phyloP scores from a whole-genome alignment of 2,329 filamentous ascomycete genomes.

The Claviceps capensis region DNA sequence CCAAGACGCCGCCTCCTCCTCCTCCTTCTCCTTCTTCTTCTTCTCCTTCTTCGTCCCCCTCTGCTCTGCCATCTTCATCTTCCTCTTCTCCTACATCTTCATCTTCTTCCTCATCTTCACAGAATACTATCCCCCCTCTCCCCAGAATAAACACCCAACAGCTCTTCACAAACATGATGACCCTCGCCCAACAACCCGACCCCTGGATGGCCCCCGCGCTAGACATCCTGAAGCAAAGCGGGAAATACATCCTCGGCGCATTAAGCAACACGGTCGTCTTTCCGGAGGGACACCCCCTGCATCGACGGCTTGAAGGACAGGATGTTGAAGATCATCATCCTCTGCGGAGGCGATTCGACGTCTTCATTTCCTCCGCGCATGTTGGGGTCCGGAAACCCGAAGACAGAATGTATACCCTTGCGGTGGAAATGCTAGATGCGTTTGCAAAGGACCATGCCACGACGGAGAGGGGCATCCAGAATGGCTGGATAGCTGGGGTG shows the following conservation, averaged over 20 bases:
- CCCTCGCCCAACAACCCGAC: conserved; percentile 53
- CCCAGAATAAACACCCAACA: conserved; percentile 63
- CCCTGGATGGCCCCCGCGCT: conserved; percentile 83
- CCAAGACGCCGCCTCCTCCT: too few species aligned
- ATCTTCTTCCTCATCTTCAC: conserved; percentile 12
- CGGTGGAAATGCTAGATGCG: conserved; percentile 51
- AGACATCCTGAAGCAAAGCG: conserved; percentile 48
- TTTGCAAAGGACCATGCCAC: conserved; percentile 40
- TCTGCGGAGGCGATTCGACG: conserved; percentile 59
- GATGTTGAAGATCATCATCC: conserved; percentile 40
- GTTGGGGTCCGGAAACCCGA: conserved; percentile 83
- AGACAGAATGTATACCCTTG: conserved; percentile 62
- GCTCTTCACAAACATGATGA: conserved; percentile 91
- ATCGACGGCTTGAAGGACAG: conserved; percentile 26
- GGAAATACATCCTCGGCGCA: conserved; percentile 61
- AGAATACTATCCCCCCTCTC: conserved; percentile 39
- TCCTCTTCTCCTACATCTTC: too few species aligned
- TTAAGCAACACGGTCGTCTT: conserved; percentile 86
- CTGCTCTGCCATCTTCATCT: too few species aligned
- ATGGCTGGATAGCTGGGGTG: conserved; percentile 38
- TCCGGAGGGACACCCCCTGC: conserved; percentile 57
- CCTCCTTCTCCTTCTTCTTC: too few species aligned
- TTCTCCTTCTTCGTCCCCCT: too few species aligned
- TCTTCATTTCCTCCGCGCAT: conserved; percentile 79
- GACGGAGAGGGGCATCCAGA: conserved; percentile 21